phyloP scores from a whole-genome alignment of 1,284 basidiomycete genomes.

The Apiotrichum sp. region DNA sequence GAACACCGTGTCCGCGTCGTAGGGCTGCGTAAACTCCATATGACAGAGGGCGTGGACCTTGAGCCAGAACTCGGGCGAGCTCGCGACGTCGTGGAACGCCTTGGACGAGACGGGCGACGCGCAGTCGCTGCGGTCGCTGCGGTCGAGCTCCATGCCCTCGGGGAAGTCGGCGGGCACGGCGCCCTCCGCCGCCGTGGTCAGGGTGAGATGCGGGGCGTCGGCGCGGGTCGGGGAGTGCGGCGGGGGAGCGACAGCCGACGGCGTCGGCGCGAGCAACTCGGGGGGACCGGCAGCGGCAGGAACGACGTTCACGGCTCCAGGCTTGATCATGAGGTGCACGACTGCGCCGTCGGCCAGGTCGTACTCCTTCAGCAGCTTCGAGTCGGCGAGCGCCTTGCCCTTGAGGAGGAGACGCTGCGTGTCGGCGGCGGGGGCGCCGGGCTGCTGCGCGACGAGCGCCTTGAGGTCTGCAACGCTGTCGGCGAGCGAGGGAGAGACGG shows the following conservation, averaged over 20 bases:
- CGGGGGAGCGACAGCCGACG: background rate
- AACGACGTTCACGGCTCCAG: conserved; percentile 47
- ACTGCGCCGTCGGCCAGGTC: conserved; percentile 68
- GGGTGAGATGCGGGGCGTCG: conserved; percentile 43
- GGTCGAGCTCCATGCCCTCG: conserved; percentile 1
- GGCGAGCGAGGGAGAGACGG: conserved; percentile 61
- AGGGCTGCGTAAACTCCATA: conserved; percentile 62
- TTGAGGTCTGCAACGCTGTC: conserved; percentile 77
- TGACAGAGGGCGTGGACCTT: conserved; percentile 60
- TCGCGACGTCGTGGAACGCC: conserved; percentile 62
- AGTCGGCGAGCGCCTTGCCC: conserved; percentile 82
- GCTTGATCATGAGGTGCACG: conserved; percentile 76
- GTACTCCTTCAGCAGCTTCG: conserved; percentile 82
- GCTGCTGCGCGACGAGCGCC: conserved; percentile 56
- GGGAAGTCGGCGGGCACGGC: conserved; percentile 7
- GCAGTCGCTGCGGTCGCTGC: background rate
- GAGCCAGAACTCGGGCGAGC: conserved; percentile 70
- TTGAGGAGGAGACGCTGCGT: conserved; percentile 81
- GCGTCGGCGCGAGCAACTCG: background rate
- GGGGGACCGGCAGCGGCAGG: conserved; percentile 3
- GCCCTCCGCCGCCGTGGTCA: conserved; percentile 48
- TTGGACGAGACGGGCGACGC: conserved; percentile 31
- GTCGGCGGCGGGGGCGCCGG: conserved; percentile 58
- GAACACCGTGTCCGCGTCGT: conserved; percentile 51
- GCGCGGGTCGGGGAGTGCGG: conserved; percentile 1